These are phyloP conservation scores for Lactarius sanguifluus DNA, from an alignment of 768 basidiomycete genomes.

Conservation along the genomic window DNA sequence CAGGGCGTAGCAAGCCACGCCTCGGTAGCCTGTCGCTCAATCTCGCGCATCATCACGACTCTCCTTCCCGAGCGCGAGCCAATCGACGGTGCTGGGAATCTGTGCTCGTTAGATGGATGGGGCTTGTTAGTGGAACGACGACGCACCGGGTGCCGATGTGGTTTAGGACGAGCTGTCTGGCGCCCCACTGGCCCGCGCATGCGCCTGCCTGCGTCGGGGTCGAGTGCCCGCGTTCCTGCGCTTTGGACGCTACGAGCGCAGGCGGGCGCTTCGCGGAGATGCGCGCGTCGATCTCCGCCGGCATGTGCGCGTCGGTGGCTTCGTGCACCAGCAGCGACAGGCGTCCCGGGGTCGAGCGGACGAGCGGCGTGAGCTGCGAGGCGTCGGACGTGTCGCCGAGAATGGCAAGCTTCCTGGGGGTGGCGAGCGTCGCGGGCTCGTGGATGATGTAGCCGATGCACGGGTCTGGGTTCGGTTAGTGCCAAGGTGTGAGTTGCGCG, in stretches of 20 bases:
- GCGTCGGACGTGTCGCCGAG: constrained; percentile 79
- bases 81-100: constrained; percentile 52
- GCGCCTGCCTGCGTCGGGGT: constrained; percentile 74
- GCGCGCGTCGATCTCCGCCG: constrained; percentile 52
- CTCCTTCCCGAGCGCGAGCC: constrained; percentile 35
- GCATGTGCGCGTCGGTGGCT: constrained; percentile 74
- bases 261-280: constrained; percentile 42
- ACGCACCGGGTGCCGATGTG: constrained; percentile 71
- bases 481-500: neutral
- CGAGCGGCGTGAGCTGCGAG: constrained; percentile 54
- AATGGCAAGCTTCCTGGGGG: constrained; percentile 63
- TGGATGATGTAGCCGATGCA: constrained; percentile 78
- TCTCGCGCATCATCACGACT: constrained; percentile 54
- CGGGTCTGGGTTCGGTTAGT: constrained; percentile 48
- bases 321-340: constrained; percentile 80
- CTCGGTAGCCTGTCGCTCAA: constrained; percentile 60
- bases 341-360: constrained; percentile 25
- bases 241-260: constrained; percentile 39
- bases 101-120: constrained; percentile 28
- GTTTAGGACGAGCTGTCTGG: constrained; percentile 67
- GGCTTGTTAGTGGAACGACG: neutral
- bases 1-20: constrained; percentile 48
- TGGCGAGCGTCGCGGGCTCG: constrained; percentile 45
- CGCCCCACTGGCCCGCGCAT: constrained; percentile 63
- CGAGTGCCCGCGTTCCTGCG: constrained; percentile 70